These are phyloP conservation scores for Populus euphratica DNA, from an alignment of 345 rosid genomes.

Conservation along the genomic window DNA sequence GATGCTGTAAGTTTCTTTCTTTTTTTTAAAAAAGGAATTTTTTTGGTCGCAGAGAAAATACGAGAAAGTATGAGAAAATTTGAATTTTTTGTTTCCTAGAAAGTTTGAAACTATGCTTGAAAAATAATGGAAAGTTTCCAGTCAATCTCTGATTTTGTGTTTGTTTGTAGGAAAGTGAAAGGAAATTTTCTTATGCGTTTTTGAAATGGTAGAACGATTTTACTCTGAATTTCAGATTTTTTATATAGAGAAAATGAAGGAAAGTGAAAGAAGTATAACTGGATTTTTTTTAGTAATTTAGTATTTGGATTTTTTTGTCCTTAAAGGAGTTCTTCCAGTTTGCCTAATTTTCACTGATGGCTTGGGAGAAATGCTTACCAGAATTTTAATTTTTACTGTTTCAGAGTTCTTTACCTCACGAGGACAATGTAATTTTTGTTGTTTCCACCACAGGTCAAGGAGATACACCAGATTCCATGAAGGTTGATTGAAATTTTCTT, in stretches of 20 bases:
- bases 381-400: constrained; percentile 8
- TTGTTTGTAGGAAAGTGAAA: not conserved
- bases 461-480: constrained; percentile 84
- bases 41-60: not conserved
- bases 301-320: not conserved
- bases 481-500: constrained; percentile 34
- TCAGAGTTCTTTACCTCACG: constrained; percentile 60
- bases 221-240: too few relatives aligned
- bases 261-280: too few relatives aligned
- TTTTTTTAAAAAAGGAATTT: not conserved
- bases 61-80: not conserved
- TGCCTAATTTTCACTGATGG: not conserved
- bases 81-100: too few relatives aligned
- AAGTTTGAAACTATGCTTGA: not conserved
- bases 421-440: constrained; percentile 63
- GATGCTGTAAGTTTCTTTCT: constrained; percentile 43
- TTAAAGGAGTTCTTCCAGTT: not conserved
- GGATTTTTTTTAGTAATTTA: too few relatives aligned
- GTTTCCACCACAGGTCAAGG: constrained; percentile 98
- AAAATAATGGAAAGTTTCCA: not conserved
- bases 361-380: not conserved
- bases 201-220: too few relatives aligned
- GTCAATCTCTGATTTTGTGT: not conserved
- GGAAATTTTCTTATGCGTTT: too few relatives aligned
- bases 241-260: too few relatives aligned